These are phyloP conservation scores for Rosa multiflora DNA, from an alignment of 306 rosid species.

Conservation along the genomic window DNA sequence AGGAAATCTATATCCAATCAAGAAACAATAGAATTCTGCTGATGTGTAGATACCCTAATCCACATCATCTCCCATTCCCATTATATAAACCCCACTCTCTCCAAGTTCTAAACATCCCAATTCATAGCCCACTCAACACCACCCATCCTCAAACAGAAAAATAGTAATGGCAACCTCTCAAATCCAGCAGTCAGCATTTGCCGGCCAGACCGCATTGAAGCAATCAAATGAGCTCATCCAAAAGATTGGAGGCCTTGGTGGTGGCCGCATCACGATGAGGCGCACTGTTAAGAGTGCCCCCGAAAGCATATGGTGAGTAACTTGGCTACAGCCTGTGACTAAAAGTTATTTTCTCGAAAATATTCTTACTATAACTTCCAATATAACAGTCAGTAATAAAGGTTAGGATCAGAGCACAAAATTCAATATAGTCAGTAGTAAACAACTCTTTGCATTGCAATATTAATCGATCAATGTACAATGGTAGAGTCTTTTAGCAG, in stretches of 20 bases:
- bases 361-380: not conserved
- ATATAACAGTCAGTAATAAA: no score
- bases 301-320: conserved; percentile 78
- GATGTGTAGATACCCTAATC: not conserved
- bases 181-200: conserved; percentile 75
- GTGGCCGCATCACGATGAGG: conserved; percentile 74
- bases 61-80: not conserved
- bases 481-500: not conserved
- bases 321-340: not conserved
- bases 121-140: not conserved
- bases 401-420: not conserved
- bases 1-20: not conserved
- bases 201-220: conserved; percentile 75
- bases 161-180: conserved; percentile 74
- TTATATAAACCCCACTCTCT: not conserved
- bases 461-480: no score
- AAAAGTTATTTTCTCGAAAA: not conserved
- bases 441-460: not conserved
- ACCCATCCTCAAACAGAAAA: not conserved
- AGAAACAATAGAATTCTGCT: not conserved
- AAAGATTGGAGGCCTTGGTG: conserved; percentile 52
- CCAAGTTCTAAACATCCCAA: not conserved
- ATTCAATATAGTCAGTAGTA: not conserved
- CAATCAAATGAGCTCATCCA: conserved; percentile 73
- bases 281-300: conserved; percentile 81